Base-by-base conservation (phyloP, 805 yeast species). In the Schwanniomyces yamadae region DNA sequence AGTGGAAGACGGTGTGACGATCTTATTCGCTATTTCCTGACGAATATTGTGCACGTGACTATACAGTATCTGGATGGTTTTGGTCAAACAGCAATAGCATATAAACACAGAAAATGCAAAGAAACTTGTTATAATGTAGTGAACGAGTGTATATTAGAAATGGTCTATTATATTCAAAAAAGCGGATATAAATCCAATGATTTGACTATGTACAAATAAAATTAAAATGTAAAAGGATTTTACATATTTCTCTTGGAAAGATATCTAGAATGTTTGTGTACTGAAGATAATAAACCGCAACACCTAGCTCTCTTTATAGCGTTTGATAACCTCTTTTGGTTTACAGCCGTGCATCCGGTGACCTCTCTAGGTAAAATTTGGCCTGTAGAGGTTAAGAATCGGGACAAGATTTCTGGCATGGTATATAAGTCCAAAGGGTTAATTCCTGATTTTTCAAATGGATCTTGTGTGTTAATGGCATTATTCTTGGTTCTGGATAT, bases 251-350 rank as follows among this genome's bases (percentile, higher is more conserved):
- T 57, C 35, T 46, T 35, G 16, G 77, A 75, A 48, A 71, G 57
- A 49, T 59, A 65, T 23, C 73, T 56, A 21, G 72, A 65, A 52
- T 80, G 82, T 54, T 69, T 78, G 51, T 85, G 89, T n/a, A 82
- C 82, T 42, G 80, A 69, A 28, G 93, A 80, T 56, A 89, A 66
- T 41, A 88, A 69, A 0, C 96, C 97, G 36, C 83, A 79, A 4
- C 84, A 80, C 54, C 91, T 78, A 11, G 90, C 81, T 48, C 96
- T 74, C 54, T 84, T 80, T 30, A 89, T 73, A 12, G 96, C 95
- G 49, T 78, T 83, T 1, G 89, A 71, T 48, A 89, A 61, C 48
- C 74, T 71, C 52, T 77, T 78, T 55, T 89, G 96, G 51, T 83
- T 84, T 45, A 67, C 71, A 8, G 74, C 73, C 25, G 67, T 73